A percentile compares a stretch with the other conserved stretches of the same genome.
Conservation (phyloP, 129 eudicot species). For the sunflower (Helianthus annuus) region HanXRQr2.0-SUNRISE NC_035444.2:108778101-108778600, state of each 20-base stretch:
- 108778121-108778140: conserved; percentile 65
- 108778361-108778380: neutral
- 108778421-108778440: too few relatives aligned
- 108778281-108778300: conserved; percentile 7
- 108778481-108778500: too few relatives aligned
- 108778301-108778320: neutral
- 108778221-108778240: conserved; percentile 43
- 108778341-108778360: neutral
- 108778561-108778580: too few relatives aligned
- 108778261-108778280: conserved; percentile 17
- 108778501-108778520: too few relatives aligned
- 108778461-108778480: too few relatives aligned
- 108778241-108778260: neutral
- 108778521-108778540: too few relatives aligned
- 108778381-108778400: too few relatives aligned
- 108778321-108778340: neutral
- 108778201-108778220: conserved; percentile 54
- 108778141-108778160: conserved; percentile 67
- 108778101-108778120: conserved; percentile 54
- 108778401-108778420: too few relatives aligned
- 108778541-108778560: too few relatives aligned
- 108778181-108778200: conserved; percentile 48
- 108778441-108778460: too few relatives aligned
- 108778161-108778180: conserved; percentile 41
- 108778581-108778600: too few relatives aligned